Base-by-base conservation (phyloP, 371 early-diverging fungal species). In the Coemansia sp. region DNA sequence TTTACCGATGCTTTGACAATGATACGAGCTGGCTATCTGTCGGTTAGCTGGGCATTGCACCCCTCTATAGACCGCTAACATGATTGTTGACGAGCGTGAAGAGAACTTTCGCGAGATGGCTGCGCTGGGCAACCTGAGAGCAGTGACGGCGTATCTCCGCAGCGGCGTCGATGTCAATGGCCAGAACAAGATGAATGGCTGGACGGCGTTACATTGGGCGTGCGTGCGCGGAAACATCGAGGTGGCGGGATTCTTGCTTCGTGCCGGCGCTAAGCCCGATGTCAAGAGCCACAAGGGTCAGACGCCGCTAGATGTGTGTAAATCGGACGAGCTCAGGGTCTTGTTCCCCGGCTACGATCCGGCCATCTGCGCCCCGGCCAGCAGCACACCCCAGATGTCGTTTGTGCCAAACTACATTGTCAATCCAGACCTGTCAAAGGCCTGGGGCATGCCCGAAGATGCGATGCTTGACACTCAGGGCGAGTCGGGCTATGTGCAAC, bases 121-220 rank as follows among this genome's bases (percentile, higher is more conserved):
- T 14, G 88, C 91, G 12, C 77, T 90, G 44, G 92, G 92, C 12
- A 91, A 90, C 64, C 62, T 84, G 36, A 85, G 86, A 60, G 90
- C 88, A 1, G 85, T 87, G 6, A 80, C 87, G 6, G 80, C 76
- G 6, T 86, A 86, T 48, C 69, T 91, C 29, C 85, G 86, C 44
- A 47, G 58, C 58, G 89, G 89, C 3, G 90, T 94, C 0, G 70
- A 78, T 14, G 72, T 94, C 2, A 78, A 87, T 52, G 79, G 86
- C 16, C 77, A 72, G 40, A 95, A 97, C 66, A 80, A 83, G 39
- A 86, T 90, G 70, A 75, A 74, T 47, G 87, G 88, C n/a, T 87
- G 90, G 69, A 90, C 94, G 1, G 91, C 94, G 0, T 76, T 92
- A 29, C 95, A 86, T 75, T 97, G 87, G 94, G 90, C 87, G 24